A percentile compares a stretch with the other conserved stretches of the same genome.
Evolutionary conservation across 768 basidiomycete species (phyloP).

Genomic region (Botryobasidium botryosum): DNA sequence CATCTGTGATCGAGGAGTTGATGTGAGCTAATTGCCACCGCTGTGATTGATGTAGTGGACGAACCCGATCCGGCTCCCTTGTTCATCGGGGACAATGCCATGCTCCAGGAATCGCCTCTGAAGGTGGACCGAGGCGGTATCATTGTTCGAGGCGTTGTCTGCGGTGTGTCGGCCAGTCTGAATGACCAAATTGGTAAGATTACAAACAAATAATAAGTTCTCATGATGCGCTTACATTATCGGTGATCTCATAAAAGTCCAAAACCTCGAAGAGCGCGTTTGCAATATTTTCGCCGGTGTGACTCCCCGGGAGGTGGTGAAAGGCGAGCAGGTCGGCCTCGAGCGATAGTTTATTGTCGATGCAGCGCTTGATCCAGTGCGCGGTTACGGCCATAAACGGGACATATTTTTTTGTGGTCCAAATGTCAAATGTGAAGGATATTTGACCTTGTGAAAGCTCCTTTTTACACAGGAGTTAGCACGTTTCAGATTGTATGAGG

Average conservation of each 20-base stretch:
- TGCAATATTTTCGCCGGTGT: slow-evolving; percentile 5
- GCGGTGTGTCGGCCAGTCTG: background rate
- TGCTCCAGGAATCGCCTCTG: background rate
- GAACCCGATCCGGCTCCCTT: background rate
- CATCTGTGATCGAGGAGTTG: slow-evolving; percentile 1
- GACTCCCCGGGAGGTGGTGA: background rate
- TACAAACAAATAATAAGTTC: background rate
- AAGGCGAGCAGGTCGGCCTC: slow-evolving; percentile 2
- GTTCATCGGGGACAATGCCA: background rate
- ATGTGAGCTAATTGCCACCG: background rate
- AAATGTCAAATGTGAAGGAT: slow-evolving; percentile 4
- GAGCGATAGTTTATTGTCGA: background rate
- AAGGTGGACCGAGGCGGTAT: slow-evolving; percentile 7
- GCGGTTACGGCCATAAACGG: slow-evolving; percentile 5
- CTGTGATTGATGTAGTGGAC: background rate
- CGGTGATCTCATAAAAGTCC: background rate
- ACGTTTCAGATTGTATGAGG: too few relatives aligned
- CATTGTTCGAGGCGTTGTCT: slow-evolving; percentile 10
- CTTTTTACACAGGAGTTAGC: too few relatives aligned
- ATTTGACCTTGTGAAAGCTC: slow-evolving; percentile 4
- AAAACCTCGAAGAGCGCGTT: background rate
- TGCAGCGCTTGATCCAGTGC: background rate
- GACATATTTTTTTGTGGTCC: background rate
- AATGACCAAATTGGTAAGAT: background rate
- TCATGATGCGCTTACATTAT: background rate